phyloP scores from a whole-genome alignment of 495 filamentous ascomycete species.

The Aspergillus leporis region DNA sequence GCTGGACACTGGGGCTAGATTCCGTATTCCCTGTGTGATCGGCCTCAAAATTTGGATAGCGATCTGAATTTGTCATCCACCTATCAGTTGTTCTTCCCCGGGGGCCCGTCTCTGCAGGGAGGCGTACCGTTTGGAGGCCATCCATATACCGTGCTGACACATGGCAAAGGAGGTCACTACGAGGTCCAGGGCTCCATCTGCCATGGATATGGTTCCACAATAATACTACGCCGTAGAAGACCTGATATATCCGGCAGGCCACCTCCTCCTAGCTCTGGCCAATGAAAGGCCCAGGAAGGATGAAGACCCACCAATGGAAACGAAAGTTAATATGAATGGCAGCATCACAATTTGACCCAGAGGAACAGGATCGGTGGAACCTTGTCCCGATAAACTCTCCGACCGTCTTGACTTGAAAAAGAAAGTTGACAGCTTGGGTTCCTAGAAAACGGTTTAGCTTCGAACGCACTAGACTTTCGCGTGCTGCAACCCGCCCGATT shows the following conservation, averaged over 20 bases:
- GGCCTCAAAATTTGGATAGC: background rate
- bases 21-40: background rate
- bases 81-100: background rate
- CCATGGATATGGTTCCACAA: background rate
- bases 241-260: background rate
- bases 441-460: slow-evolving; percentile 16
- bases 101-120: background rate
- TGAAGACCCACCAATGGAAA: slow-evolving; percentile 4
- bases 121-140: background rate
- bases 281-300: background rate
- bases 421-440: slow-evolving; percentile 37
- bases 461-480: slow-evolving; percentile 14
- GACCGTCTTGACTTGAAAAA: slow-evolving; percentile 32
- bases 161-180: background rate
- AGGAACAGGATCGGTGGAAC: slow-evolving; percentile 27
- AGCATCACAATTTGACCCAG: background rate
- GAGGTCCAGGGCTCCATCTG: no score
- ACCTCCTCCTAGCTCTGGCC: background rate
- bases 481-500: slow-evolving; percentile 22
- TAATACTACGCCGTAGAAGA: background rate
- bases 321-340: slow-evolving; percentile 9
- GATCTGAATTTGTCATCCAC: background rate
- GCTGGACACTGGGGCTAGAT: background rate
- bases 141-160: background rate
- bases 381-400: slow-evolving; percentile 33